A percentile compares a stretch with the other conserved stretches of the same genome.
These are phyloP conservation scores for Zymoseptoria pseudotritici DNA, from an alignment of 2,329 filamentous ascomycete species.

Conservation along the genomic window DNA sequence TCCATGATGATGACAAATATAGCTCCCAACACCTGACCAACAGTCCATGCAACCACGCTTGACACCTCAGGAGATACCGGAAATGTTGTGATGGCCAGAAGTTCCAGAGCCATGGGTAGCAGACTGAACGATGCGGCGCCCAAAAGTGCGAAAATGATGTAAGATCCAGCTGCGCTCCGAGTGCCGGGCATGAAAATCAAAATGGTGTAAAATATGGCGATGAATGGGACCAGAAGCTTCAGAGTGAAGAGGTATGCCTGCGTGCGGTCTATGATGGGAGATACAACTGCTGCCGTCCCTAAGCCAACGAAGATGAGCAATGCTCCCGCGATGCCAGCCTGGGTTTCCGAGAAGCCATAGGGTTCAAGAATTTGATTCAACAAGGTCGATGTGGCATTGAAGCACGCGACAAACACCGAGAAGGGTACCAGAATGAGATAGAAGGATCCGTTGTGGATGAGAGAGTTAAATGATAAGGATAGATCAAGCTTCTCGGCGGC, in stretches of 20 bases:
- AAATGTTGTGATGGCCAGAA: conserved; percentile 77
- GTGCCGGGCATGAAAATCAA: conserved; percentile 75
- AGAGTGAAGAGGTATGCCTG: conserved; percentile 70
- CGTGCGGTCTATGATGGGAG: conserved; percentile 76
- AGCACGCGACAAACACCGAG: conserved; percentile 77
- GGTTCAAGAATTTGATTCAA: conserved; percentile 85
- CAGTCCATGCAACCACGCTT: conserved; percentile 74
- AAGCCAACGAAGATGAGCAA: conserved; percentile 85
- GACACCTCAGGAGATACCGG: conserved; percentile 82
- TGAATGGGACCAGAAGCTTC: conserved; percentile 65
- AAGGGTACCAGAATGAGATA: conserved; percentile 80
- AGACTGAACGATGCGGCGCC: conserved; percentile 75
- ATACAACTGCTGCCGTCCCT: conserved; percentile 64
- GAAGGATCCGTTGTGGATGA: conserved; percentile 57
- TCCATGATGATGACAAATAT: conserved; percentile 79
- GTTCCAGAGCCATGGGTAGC: conserved; percentile 79
- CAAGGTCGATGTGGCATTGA: conserved; percentile 83
- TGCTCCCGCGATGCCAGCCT: conserved; percentile 84
- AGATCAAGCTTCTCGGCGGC: conserved; percentile 48
- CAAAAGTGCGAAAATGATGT: conserved; percentile 65
- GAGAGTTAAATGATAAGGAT: conserved; percentile 42
- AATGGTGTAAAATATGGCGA: conserved; percentile 59
- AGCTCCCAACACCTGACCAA: conserved; percentile 77
- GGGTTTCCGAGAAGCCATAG: conserved; percentile 73
- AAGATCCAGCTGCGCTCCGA: conserved; percentile 57